phyloP scores from a whole-genome alignment of 257 asterid genomes.

The Apocynum venetum region DNA sequence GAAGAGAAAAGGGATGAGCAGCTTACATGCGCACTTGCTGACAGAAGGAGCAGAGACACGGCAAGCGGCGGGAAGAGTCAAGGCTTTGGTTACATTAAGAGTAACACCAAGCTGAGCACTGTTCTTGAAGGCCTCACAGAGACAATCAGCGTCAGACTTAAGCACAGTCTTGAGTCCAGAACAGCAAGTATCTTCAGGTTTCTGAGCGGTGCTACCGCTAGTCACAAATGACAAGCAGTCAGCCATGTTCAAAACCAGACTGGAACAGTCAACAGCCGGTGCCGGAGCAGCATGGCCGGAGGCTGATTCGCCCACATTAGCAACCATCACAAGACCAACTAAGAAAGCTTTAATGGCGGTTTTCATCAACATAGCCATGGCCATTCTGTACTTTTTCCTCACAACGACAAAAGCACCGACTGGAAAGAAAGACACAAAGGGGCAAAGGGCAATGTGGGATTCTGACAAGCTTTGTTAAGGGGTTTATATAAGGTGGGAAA shows the following conservation, averaged over 20 bases:
- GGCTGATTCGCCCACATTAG: slow-evolving; percentile 28
- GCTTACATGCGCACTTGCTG: slow-evolving; percentile 68
- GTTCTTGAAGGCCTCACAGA: slow-evolving; percentile 71
- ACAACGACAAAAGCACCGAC: background rate
- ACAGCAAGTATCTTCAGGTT: slow-evolving; percentile 70
- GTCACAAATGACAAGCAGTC: slow-evolving; percentile 74
- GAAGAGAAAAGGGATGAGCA: background rate
- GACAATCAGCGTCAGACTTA: slow-evolving; percentile 66
- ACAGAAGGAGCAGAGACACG: slow-evolving; percentile 73
- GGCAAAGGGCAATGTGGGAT: background rate
- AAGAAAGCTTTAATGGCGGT: background rate
- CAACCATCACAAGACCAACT: background rate
- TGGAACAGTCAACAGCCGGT: slow-evolving; percentile 71
- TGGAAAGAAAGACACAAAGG: background rate
- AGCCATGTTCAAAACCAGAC: slow-evolving; percentile 55
- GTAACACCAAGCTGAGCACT: slow-evolving; percentile 82
- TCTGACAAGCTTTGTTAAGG: background rate
- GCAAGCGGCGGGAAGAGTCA: slow-evolving; percentile 79
- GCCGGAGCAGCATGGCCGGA: slow-evolving; percentile 58
- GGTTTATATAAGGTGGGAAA: background rate
- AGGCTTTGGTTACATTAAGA: slow-evolving; percentile 68
- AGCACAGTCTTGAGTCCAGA: slow-evolving; percentile 71
- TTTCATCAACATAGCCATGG: background rate
- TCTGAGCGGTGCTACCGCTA: slow-evolving; percentile 51
- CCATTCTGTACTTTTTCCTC: background rate